Percentiles rank a stretch among this genome's conserved stretches.
Conservation (phyloP, 1,284 basidiomycete species). For the Moesziomyces globuligerus region DNA sequence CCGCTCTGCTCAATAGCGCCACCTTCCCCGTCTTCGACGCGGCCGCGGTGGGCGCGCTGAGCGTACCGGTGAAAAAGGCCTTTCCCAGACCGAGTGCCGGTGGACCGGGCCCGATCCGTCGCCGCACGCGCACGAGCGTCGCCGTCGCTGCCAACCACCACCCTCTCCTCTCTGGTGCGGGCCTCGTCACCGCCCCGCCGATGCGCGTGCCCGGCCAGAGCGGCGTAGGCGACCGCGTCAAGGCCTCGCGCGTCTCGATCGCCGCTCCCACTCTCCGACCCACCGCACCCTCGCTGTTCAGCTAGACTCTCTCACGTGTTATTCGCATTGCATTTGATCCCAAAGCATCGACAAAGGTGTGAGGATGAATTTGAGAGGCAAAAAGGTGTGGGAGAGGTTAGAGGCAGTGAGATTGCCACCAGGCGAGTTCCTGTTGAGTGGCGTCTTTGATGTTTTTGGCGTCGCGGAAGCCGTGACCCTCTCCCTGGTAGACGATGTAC, state of each 20-base stretch:
- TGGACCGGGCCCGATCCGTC: slow-evolving; percentile 32
- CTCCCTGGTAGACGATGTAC: slow-evolving; percentile 53
- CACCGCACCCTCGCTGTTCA: too few relatives aligned
- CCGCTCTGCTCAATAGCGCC: slow-evolving; percentile 16
- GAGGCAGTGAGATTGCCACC: slow-evolving; percentile 22
- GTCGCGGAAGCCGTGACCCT: slow-evolving; percentile 52
- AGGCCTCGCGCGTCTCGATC: background rate
- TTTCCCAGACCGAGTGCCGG: slow-evolving; percentile 40
- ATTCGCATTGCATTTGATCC: too few relatives aligned
- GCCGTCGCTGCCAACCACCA: slow-evolving; percentile 5
- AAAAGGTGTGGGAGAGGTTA: too few relatives aligned
- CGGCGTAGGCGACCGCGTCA: slow-evolving; percentile 26
- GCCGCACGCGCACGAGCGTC: slow-evolving; percentile 18
- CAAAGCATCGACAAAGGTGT: too few relatives aligned
- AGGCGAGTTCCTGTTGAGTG: slow-evolving; percentile 27
- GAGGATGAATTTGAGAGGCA: slow-evolving; percentile 7
- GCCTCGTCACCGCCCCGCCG: slow-evolving; percentile 13
- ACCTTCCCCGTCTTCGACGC: slow-evolving; percentile 15
- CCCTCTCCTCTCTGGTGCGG: background rate
- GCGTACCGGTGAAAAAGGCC: slow-evolving; percentile 24
- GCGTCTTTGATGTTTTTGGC: slow-evolving; percentile 32
- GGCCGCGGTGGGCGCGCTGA: slow-evolving; percentile 1
- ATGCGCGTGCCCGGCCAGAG: background rate
- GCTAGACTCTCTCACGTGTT: too few relatives aligned
- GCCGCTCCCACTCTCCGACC: too few relatives aligned